These are phyloP conservation scores for Stygiomarasmius scandens DNA, from an alignment of 1,284 basidiomycete genomes.

Conservation along the genomic window DNA sequence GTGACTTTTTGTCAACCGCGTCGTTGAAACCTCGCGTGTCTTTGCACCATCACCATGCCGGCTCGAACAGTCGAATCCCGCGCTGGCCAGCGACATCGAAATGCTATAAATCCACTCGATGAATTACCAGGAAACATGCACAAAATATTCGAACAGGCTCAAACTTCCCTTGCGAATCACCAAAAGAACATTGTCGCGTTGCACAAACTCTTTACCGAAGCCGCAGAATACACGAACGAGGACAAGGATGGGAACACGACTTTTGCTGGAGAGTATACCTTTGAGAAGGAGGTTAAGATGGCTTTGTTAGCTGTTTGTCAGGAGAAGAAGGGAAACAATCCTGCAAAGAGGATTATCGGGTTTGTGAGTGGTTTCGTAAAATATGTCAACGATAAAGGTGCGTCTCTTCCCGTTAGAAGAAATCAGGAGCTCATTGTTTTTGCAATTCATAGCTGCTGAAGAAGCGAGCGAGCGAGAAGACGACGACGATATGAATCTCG, in stretches of 20 bases:
- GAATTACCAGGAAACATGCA: constrained; percentile 24
- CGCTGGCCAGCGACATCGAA: no score
- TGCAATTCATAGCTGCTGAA: constrained; percentile 24
- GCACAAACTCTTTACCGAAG: constrained; percentile 72
- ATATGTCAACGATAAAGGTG: constrained; percentile 80
- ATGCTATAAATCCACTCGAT: neutral
- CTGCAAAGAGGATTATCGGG: constrained; percentile 82
- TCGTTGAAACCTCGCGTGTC: neutral
- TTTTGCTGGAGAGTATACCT: constrained; percentile 80
- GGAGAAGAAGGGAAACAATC: constrained; percentile 81
- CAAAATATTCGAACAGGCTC: constrained; percentile 70
- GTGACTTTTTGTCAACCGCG: neutral
- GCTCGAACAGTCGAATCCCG: neutral
- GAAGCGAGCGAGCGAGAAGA: constrained; percentile 23
- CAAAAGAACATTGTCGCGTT: constrained; percentile 86
- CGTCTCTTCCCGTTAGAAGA: constrained; percentile 21
- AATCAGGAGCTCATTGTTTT: constrained; percentile 3
- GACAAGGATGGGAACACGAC: constrained; percentile 26
- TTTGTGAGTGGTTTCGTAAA: constrained; percentile 85
- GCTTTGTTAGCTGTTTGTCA: constrained; percentile 69
- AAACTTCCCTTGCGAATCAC: constrained; percentile 77
- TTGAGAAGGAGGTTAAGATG: constrained; percentile 72
- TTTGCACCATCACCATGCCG: constrained; percentile 4
- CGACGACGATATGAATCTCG: constrained; percentile 26
- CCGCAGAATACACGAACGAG: constrained; percentile 53